Percentiles rank a stretch among this genome's conserved stretches.
phyloP scores from a whole-genome alignment of 495 filamentous ascomycete genomes.

The Mytilinidion resinicola region DNA sequence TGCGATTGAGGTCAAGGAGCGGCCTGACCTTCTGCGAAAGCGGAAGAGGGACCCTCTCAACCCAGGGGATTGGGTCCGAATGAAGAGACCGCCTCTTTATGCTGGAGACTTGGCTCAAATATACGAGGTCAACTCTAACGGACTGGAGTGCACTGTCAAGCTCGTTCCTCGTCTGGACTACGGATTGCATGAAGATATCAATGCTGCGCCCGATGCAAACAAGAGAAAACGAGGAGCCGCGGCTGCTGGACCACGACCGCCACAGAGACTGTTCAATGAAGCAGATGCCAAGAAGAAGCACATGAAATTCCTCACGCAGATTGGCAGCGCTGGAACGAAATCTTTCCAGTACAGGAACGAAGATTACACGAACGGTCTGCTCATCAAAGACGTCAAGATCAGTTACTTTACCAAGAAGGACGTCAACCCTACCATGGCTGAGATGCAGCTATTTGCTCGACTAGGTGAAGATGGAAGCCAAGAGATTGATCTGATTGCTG shows the following conservation, averaged over 20 bases:
- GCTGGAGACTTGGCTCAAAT: slow-evolving; percentile 87
- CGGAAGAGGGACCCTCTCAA: slow-evolving; percentile 78
- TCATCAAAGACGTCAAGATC: slow-evolving; percentile 89
- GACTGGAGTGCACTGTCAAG: slow-evolving; percentile 76
- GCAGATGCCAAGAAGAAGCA: slow-evolving; percentile 86
- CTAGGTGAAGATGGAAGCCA: slow-evolving; percentile 85
- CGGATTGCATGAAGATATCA: slow-evolving; percentile 71
- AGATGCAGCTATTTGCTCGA: slow-evolving; percentile 88
- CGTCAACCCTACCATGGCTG: slow-evolving; percentile 89
- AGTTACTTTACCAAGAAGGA: slow-evolving; percentile 74
- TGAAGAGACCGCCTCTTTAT: slow-evolving; percentile 71
- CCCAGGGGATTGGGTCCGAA: slow-evolving; percentile 85
- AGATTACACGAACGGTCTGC: slow-evolving; percentile 85
- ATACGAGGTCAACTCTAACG: slow-evolving; percentile 87
- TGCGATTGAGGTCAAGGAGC: slow-evolving; percentile 91
- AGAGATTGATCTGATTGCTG: slow-evolving; percentile 82
- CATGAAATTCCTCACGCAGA: slow-evolving; percentile 52
- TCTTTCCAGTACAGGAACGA: slow-evolving; percentile 80
- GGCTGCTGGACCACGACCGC: slow-evolving; percentile 54
- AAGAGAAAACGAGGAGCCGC: slow-evolving; percentile 53
- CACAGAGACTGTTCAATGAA: slow-evolving; percentile 89
- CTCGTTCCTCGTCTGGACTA: slow-evolving; percentile 91
- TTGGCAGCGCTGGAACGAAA: slow-evolving; percentile 43
- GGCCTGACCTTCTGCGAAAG: slow-evolving; percentile 90
- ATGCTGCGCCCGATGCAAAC: slow-evolving; percentile 54